Evolutionary conservation across 805 yeast species (phyloP).

Genomic region (Kodamaea kaohsiungensis): DNA sequence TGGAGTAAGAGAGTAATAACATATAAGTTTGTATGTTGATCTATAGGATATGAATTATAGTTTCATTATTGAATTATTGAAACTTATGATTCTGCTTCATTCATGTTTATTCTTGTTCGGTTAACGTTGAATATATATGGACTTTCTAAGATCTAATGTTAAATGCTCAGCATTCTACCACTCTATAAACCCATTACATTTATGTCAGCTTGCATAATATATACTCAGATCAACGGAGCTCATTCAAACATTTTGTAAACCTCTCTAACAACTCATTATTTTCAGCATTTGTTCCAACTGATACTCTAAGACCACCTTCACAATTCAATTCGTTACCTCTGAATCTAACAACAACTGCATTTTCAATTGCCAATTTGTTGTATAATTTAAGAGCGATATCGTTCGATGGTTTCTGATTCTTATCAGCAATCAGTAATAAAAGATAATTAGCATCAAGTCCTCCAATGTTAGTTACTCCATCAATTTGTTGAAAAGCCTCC

Average conservation of each 20-base stretch:
- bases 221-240: constrained; percentile 13
- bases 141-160: too few species aligned
- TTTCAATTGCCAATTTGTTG: constrained; percentile 64
- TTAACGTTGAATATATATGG: too few species aligned
- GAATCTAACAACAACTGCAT: constrained; percentile 83
- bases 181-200: too few species aligned
- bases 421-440: constrained; percentile 67
- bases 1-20: too few species aligned
- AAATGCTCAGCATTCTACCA: too few species aligned
- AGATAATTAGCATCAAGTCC: constrained; percentile 86
- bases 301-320: constrained; percentile 80
- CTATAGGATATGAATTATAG: too few species aligned
- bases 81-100: too few species aligned
- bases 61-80: too few species aligned
- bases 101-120: too few species aligned
- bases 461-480: constrained; percentile 72
- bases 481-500: constrained; percentile 51
- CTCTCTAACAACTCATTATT: constrained; percentile 57
- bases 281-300: constrained; percentile 83
- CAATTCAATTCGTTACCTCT: constrained; percentile 93
- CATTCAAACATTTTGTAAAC: constrained; percentile 31
- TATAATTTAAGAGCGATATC: constrained; percentile 68
- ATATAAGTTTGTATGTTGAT: too few species aligned
- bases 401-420: constrained; percentile 64
- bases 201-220: too few species aligned